Percentiles rank a stretch among this genome's conserved stretches.
Evolutionary conservation across 306 rosid species (phyloP).

Genomic region (Prosopis cineraria): DNA sequence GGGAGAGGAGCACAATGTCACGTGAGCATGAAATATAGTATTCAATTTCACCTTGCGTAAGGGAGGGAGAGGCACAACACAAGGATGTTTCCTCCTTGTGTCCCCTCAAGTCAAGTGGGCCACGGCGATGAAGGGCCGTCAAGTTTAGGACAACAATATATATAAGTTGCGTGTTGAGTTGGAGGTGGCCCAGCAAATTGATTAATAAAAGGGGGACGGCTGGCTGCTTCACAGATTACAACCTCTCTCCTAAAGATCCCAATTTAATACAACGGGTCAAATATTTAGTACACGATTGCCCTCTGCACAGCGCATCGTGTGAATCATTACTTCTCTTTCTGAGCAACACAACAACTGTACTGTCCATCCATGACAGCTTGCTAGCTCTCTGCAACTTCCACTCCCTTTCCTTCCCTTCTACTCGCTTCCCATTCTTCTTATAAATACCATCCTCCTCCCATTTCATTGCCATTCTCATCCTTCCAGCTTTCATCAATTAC

Average conservation of each 20-base stretch:
- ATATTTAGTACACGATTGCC: not conserved
- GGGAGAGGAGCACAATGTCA: too few species aligned
- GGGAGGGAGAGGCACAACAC: too few species aligned
- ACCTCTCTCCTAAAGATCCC: not conserved
- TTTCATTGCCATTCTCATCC: not conserved
- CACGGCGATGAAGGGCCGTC: not conserved
- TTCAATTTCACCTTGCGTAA: too few species aligned
- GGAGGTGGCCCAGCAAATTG: not conserved
- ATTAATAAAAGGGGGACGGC: not conserved
- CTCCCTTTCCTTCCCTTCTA: not conserved
- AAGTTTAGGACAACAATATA: not conserved
- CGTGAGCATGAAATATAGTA: too few species aligned
- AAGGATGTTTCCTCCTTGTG: too few species aligned
- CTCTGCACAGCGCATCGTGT: not conserved
- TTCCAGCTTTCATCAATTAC: too few species aligned
- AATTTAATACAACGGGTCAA: not conserved
- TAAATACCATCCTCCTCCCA: not conserved
- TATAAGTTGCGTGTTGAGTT: not conserved
- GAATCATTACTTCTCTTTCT: too few species aligned
- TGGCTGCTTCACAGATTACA: not conserved
- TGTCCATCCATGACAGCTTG: not conserved
- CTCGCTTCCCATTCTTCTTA: not conserved
- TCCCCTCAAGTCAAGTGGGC: too few species aligned
- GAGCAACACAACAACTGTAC: too few species aligned
- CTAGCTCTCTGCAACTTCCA: slow-evolving; percentile 22